Conservation (phyloP, 768 basidiomycete genomes). For the Phanerochaete carnosa region DNA sequence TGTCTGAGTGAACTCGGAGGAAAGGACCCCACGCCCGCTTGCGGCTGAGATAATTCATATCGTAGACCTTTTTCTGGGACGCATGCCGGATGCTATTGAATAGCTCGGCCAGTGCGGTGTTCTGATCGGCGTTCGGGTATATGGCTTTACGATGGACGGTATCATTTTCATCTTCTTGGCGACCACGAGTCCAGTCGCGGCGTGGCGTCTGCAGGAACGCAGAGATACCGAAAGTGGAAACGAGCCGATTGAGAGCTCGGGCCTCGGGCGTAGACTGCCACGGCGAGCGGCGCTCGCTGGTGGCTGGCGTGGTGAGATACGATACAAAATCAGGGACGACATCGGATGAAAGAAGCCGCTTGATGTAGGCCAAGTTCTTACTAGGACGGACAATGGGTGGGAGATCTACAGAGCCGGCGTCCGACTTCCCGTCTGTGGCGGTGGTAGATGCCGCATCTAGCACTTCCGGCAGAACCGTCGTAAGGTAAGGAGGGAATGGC, state of each 20-base stretch:
- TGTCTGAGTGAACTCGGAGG: constrained; percentile 1
- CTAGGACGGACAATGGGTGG: neutral
- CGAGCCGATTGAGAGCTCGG: neutral
- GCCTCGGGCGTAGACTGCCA: neutral
- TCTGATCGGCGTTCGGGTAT: neutral
- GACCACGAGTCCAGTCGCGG: neutral
- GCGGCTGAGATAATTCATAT: constrained; percentile 17
- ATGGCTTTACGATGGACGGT: neutral
- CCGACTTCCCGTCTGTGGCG: neutral
- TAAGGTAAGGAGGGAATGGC: neutral
- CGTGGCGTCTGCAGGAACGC: neutral
- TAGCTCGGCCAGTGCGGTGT: neutral
- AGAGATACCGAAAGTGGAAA: neutral
- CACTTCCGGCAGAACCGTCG: neutral
- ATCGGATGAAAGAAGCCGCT: neutral
- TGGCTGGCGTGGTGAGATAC: neutral
- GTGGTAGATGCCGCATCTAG: neutral
- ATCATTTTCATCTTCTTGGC: neutral
- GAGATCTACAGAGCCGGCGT: neutral
- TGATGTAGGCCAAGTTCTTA: constrained; percentile 3
- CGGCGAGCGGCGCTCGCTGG: neutral
- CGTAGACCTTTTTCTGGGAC: constrained; percentile 8
- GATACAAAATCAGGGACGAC: neutral
- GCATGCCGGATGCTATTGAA: neutral
- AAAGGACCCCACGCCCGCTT: constrained; percentile 22